phyloP scores from a whole-genome alignment of 2,329 filamentous ascomycete genomes.

The Penicillium sp. region DNA sequence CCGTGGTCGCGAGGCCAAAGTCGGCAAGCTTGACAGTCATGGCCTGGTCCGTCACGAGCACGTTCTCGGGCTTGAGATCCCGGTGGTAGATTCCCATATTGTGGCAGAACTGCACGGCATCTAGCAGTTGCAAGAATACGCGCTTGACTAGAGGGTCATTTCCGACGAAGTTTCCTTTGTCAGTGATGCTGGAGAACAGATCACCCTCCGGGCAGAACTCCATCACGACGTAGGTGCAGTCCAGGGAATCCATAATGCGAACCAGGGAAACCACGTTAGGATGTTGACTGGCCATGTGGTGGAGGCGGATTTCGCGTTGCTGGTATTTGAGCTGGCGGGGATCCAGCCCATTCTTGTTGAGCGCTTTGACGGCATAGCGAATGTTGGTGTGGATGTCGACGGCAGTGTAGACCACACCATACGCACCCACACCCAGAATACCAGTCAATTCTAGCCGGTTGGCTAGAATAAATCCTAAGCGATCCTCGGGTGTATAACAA shows the following conservation, averaged over 20 bases:
- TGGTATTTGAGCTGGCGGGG: conserved; percentile 86
- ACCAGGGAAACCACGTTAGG: conserved; percentile 91
- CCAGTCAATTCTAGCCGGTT: conserved; percentile 80
- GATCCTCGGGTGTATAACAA: conserved; percentile 75
- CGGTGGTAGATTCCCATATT: conserved; percentile 91
- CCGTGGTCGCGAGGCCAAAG: conserved; percentile 91
- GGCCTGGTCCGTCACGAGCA: conserved; percentile 86
- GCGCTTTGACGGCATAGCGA: conserved; percentile 92
- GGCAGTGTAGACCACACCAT: conserved; percentile 93
- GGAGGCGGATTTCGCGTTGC: conserved; percentile 87
- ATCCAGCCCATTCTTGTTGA: conserved; percentile 93
- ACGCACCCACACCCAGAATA: conserved; percentile 90
- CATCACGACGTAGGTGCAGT: conserved; percentile 94
- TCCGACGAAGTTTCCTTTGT: conserved; percentile 88
- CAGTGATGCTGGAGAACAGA: conserved; percentile 96
- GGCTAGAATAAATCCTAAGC: conserved; percentile 81
- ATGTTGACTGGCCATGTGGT: conserved; percentile 86
- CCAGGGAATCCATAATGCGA: conserved; percentile 87
- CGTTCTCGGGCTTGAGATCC: conserved; percentile 98
- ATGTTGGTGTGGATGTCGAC: conserved; percentile 79
- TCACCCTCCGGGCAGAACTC: conserved; percentile 98
- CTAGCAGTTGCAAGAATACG: conserved; percentile 92
- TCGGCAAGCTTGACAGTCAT: conserved; percentile 94
- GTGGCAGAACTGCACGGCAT: conserved; percentile 96
- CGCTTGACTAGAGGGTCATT: conserved; percentile 86